These are phyloP conservation scores for Gracilaria vermiculophylla DNA, from an alignment of 23 red algal species.

Conservation along the genomic window DNA sequence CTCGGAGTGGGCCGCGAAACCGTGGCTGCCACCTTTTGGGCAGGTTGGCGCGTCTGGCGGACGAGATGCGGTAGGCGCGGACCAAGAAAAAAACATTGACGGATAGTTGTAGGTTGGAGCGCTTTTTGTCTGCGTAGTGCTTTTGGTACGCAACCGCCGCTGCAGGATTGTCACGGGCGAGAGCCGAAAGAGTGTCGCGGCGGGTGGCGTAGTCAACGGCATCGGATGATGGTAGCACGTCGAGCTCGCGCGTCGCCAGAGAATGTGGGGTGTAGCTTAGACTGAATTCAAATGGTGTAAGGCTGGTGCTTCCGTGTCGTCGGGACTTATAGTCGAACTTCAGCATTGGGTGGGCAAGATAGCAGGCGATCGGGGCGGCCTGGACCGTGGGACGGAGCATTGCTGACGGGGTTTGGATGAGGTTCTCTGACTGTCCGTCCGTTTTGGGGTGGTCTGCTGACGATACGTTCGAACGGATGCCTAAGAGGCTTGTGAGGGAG, in stretches of 20 bases:
- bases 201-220: background rate
- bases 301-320: background rate
- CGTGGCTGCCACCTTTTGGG: too few relatives aligned
- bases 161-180: background rate
- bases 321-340: conserved; percentile 28
- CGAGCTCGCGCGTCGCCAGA: background rate
- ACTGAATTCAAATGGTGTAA: conserved; percentile 17
- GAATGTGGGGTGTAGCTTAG: background rate
- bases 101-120: background rate
- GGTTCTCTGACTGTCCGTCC: conserved; percentile 1
- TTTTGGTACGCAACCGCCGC: background rate
- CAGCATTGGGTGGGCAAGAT: background rate
- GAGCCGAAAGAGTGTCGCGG: background rate
- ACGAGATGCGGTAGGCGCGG: too few relatives aligned
- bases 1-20: too few relatives aligned
- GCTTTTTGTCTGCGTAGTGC: background rate
- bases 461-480: background rate
- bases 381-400: conserved; percentile 3
- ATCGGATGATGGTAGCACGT: background rate
- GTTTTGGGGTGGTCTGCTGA: background rate
- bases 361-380: background rate
- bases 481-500: background rate
- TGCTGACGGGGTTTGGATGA: background rate
- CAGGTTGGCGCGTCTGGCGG: too few relatives aligned
- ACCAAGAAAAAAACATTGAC: background rate